These are phyloP conservation scores for Lentinula raphanica DNA, from an alignment of 768 basidiomycete species.

Conservation along the genomic window DNA sequence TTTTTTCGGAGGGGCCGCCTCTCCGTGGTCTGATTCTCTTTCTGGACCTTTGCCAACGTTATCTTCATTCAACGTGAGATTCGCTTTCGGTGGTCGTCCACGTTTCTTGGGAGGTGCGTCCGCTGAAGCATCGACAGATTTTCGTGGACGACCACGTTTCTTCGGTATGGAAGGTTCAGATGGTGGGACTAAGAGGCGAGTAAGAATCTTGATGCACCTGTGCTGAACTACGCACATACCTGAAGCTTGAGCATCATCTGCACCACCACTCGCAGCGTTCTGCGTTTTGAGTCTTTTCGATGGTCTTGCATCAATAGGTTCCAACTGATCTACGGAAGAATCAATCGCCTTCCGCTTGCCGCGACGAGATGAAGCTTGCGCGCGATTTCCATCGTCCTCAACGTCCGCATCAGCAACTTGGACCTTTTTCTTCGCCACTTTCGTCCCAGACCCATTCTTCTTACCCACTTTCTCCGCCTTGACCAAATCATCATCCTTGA, in stretches of 20 bases:
- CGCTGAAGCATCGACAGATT: neutral
- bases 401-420: neutral
- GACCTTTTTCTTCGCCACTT: constrained; percentile 27
- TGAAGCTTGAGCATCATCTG: neutral
- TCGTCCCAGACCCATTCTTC: constrained; percentile 37
- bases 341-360: constrained; percentile 7
- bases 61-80: neutral
- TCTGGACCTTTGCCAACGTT: neutral
- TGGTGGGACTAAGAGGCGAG: neutral
- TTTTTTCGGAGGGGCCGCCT: neutral
- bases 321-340: constrained; percentile 1
- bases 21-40: neutral
- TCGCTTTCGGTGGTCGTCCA: constrained; percentile 26
- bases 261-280: neutral
- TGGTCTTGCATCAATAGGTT: neutral
- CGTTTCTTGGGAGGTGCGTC: constrained; percentile 25
- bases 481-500: constrained; percentile 31
- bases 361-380: neutral
- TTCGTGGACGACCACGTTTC: constrained; percentile 29
- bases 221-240: neutral
- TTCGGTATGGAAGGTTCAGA: constrained; percentile 15
- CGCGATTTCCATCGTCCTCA: constrained; percentile 12
- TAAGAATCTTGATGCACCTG: neutral
- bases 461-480: constrained; percentile 23
- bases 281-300: neutral